These are phyloP conservation scores for Coemansia linderi DNA, from an alignment of 371 early-diverging fungal genomes.

Conservation along the genomic window DNA sequence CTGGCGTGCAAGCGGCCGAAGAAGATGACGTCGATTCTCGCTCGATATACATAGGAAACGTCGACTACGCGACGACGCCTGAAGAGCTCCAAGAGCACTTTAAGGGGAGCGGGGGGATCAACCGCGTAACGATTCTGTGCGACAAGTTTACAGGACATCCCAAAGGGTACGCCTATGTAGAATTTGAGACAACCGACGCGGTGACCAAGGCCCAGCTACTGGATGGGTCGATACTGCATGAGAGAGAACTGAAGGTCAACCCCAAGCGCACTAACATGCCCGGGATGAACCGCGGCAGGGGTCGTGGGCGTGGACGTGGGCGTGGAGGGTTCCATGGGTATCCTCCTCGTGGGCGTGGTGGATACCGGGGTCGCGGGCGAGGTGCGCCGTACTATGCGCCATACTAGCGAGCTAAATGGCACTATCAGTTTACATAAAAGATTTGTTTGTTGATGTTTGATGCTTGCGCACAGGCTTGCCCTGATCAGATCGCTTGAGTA, in stretches of 20 bases:
- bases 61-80: conserved; percentile 93
- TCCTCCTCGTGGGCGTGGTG: conserved; percentile 64
- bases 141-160: conserved; percentile 96
- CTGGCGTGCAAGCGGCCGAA: conserved; percentile 30
- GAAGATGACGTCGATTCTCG: conserved; percentile 83
- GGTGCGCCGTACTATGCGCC: conserved; percentile 38
- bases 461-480: no score
- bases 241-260: conserved; percentile 83
- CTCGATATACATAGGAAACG: conserved; percentile 95
- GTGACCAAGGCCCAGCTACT: conserved; percentile 87
- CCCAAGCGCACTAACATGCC: conserved; percentile 97
- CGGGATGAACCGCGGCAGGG: conserved; percentile 72
- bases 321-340: conserved; percentile 57
- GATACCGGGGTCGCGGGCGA: conserved; percentile 67
- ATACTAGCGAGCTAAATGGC: conserved; percentile 18
- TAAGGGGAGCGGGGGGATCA: conserved; percentile 94
- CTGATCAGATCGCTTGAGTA: no score
- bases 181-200: conserved; percentile 86
- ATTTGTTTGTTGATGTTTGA: no score
- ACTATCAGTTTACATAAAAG: no score
- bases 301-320: conserved; percentile 75
- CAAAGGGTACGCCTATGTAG: conserved; percentile 97
- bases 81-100: conserved; percentile 97
- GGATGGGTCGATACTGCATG: conserved; percentile 88
- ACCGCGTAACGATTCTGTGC: conserved; percentile 93